These are phyloP conservation scores for Aspergillaceae sp. DNA, from an alignment of 2,329 filamentous ascomycete genomes.

Conservation along the genomic window DNA sequence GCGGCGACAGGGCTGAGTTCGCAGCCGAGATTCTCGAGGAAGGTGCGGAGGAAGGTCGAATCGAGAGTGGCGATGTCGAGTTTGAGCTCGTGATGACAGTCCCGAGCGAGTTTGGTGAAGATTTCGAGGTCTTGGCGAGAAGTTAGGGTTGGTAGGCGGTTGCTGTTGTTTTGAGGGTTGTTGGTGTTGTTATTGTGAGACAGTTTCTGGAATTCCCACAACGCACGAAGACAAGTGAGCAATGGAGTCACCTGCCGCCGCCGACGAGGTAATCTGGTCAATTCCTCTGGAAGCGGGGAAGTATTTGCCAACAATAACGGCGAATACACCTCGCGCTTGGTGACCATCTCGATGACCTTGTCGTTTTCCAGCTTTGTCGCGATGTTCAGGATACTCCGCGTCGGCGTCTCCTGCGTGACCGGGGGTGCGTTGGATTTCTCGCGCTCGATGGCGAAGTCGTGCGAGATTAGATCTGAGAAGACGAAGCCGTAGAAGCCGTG, in stretches of 20 bases:
- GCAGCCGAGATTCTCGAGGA: slow-evolving; percentile 75
- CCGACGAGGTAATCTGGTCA: slow-evolving; percentile 58
- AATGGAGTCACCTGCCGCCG: slow-evolving; percentile 69
- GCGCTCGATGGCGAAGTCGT: slow-evolving; percentile 83
- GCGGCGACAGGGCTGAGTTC: slow-evolving; percentile 83
- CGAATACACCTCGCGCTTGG: slow-evolving; percentile 83
- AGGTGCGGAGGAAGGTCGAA: slow-evolving; percentile 67
- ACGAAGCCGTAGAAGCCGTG: slow-evolving; percentile 93
- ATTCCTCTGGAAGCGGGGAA: slow-evolving; percentile 63
- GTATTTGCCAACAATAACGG: slow-evolving; percentile 79
- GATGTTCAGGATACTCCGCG: slow-evolving; percentile 64
- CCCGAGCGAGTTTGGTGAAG: slow-evolving; percentile 70
- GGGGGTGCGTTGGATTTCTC: slow-evolving; percentile 65
- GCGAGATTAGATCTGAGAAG: slow-evolving; percentile 84
- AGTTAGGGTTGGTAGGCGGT: slow-evolving; percentile 47
- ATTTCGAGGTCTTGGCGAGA: slow-evolving; percentile 57
- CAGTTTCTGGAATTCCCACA: slow-evolving; percentile 74
- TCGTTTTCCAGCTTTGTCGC: slow-evolving; percentile 61
- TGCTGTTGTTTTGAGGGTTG: slow-evolving; percentile 32
- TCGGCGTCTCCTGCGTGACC: slow-evolving; percentile 61
- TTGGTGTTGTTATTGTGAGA: slow-evolving; percentile 32
- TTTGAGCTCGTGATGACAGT: slow-evolving; percentile 66
- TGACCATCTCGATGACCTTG: slow-evolving; percentile 75
- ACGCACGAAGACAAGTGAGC: slow-evolving; percentile 74
- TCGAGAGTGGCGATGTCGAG: slow-evolving; percentile 59